A percentile compares a stretch with the other conserved stretches of the same genome.
Conservation (phyloP, 306 rosid species). For the apple (Malus domestica) region ASM211411v1 NC_041799.1:30816001-30816500, state of each 20-base stretch:
- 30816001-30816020: background rate
- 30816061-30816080: slow-evolving; percentile 27
- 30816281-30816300: background rate
- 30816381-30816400: background rate
- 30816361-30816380: background rate
- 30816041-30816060: slow-evolving; percentile 24
- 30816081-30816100: slow-evolving; percentile 22
- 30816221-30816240: slow-evolving; percentile 87
- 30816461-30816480: slow-evolving; percentile 86
- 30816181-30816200: slow-evolving; percentile 77
- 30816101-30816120: slow-evolving; percentile 43
- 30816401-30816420: background rate
- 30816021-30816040: slow-evolving; percentile 31
- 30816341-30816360: too few species aligned
- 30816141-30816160: slow-evolving; percentile 80
- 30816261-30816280: background rate
- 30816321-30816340: too few species aligned
- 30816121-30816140: slow-evolving; percentile 59
- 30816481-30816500: slow-evolving; percentile 85
- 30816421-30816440: slow-evolving; percentile 46
- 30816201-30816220: slow-evolving; percentile 68
- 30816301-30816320: background rate
- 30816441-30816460: slow-evolving; percentile 91
- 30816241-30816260: background rate
- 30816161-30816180: slow-evolving; percentile 81